A percentile compares a stretch with the other conserved stretches of the same genome.
Evolutionary conservation across 2,329 filamentous ascomycete species (phyloP).

Genomic region (Ceratocystis destructans): DNA sequence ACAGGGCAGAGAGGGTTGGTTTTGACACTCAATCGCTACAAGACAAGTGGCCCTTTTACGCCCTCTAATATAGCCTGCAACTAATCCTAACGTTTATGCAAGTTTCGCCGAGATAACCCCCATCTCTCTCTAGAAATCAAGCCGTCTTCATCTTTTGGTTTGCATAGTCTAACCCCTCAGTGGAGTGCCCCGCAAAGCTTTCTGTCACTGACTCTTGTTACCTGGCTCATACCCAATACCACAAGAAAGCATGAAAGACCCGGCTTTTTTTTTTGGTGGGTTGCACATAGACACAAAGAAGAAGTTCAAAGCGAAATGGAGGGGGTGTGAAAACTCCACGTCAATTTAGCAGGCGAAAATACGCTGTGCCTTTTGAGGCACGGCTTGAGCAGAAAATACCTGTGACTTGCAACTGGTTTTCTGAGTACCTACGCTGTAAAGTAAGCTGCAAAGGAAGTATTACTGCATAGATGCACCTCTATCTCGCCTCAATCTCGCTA

Average conservation of each 20-base stretch:
- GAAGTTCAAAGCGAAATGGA: constrained; percentile 1
- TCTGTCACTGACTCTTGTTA: background rate
- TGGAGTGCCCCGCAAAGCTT: background rate
- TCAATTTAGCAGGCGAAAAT: background rate
- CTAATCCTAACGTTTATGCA: no score
- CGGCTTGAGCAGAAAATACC: background rate
- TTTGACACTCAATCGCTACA: no score
- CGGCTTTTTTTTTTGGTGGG: background rate
- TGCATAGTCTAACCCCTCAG: background rate
- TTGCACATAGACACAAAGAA: background rate
- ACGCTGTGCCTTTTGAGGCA: background rate
- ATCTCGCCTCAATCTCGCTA: background rate
- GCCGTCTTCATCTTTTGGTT: background rate
- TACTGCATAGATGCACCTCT: background rate
- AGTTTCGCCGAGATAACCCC: background rate
- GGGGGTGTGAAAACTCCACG: background rate
- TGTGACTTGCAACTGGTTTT: background rate
- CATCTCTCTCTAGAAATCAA: background rate
- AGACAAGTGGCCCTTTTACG: no score
- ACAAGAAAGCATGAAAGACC: background rate
- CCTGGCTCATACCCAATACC: background rate
- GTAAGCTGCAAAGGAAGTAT: background rate
- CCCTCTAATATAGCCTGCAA: no score
- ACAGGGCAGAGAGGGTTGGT: background rate
- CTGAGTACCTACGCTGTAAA: background rate